Conservation (phyloP, 176 grass and related monocot species). For the Calamus simplicifolius region DNA sequence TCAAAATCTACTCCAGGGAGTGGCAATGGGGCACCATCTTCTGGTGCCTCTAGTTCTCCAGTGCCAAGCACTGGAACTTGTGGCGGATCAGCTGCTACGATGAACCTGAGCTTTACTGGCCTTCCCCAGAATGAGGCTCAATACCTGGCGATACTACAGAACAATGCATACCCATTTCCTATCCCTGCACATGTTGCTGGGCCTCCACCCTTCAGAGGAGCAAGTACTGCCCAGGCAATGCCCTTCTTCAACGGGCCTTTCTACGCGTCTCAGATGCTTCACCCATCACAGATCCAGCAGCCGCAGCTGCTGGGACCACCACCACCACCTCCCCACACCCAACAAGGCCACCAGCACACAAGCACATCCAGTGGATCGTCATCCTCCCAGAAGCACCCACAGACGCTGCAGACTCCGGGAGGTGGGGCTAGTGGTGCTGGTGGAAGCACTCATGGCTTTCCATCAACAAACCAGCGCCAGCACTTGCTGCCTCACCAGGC, state of each 20-base stretch:
- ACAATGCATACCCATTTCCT: constrained; percentile 57
- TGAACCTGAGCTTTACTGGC: constrained; percentile 90
- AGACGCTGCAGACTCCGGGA: constrained; percentile 16
- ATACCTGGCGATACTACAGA: constrained; percentile 75
- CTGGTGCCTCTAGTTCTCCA: constrained; percentile 26
- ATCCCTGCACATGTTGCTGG: constrained; percentile 59
- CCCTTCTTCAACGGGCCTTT: constrained; percentile 80
- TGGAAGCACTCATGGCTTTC: constrained; percentile 37
- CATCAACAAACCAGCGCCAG: constrained; percentile 29
- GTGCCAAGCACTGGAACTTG: constrained; percentile 18
- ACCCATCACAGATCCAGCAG: constrained; percentile 66
- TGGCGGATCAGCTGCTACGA: constrained; percentile 27
- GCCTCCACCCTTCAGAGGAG: constrained; percentile 56
- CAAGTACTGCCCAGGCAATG: constrained; percentile 52
- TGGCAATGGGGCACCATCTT: constrained; percentile 24
- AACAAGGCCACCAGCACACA: background rate
- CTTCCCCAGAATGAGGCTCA: constrained; percentile 58
- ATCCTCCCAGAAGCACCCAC: constrained; percentile 17
- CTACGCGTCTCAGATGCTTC: constrained; percentile 74
- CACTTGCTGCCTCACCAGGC: constrained; percentile 10
- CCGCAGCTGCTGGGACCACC: constrained; percentile 39
- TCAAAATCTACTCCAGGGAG: constrained; percentile 33
- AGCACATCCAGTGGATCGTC: constrained; percentile 1
- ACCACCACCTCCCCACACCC: background rate
- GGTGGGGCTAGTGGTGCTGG: constrained; percentile 30